phyloP scores from a whole-genome alignment of 805 yeast genomes.

The Sporopachydermia lactativora region DNA sequence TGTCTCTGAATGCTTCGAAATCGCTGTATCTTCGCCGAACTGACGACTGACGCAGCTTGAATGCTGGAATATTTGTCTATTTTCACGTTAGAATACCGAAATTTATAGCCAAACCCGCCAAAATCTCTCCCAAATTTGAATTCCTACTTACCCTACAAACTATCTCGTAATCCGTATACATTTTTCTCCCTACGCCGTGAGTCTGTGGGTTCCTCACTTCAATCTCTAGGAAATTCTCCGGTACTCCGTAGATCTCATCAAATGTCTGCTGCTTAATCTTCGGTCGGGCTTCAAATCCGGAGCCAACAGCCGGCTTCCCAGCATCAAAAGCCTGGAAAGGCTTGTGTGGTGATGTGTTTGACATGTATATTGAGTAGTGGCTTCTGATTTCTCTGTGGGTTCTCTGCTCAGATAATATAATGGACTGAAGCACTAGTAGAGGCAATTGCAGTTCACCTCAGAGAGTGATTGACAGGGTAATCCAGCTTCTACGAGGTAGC shows the following conservation, averaged over 20 bases:
- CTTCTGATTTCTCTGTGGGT: too few species aligned
- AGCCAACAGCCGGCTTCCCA: background rate
- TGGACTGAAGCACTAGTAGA: too few species aligned
- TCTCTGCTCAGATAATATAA: too few species aligned
- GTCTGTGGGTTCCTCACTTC: slow-evolving; percentile 76
- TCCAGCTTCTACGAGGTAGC: too few species aligned
- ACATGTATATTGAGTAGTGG: too few species aligned
- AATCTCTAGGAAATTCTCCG: slow-evolving; percentile 85
- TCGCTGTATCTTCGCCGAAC: slow-evolving; percentile 86
- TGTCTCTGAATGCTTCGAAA: slow-evolving; percentile 66
- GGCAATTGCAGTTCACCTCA: too few species aligned
- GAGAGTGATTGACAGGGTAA: too few species aligned
- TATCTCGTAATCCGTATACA: slow-evolving; percentile 88
- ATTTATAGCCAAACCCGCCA: background rate
- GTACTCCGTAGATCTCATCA: slow-evolving; percentile 82
- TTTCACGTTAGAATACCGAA: slow-evolving; percentile 2
- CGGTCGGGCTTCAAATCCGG: slow-evolving; percentile 15
- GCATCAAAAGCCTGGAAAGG: background rate
- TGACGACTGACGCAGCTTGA: slow-evolving; percentile 42
- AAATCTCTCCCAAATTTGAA: too few species aligned
- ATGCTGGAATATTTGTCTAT: slow-evolving; percentile 77
- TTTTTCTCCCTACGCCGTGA: slow-evolving; percentile 45
- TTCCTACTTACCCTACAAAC: slow-evolving; percentile 44
- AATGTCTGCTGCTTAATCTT: slow-evolving; percentile 44
- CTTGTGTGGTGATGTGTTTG: background rate